Base-by-base conservation (phyloP, 2,329 filamentous ascomycete species). In the Cephalotrichum gorgonifer region DNA sequence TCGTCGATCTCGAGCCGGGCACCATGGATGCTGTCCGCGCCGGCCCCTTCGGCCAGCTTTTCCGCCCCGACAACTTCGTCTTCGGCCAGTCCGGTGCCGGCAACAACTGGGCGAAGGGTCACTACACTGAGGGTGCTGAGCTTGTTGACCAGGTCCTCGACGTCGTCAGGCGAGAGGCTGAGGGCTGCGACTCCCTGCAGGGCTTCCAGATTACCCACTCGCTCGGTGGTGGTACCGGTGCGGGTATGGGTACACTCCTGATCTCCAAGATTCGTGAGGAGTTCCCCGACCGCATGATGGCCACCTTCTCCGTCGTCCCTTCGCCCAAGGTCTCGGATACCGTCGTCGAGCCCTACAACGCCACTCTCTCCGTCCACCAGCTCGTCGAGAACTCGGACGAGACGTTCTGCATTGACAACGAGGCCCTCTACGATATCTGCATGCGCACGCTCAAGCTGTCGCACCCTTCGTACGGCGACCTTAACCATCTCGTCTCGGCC, bases 21-120 rank as follows among this genome's bases (percentile, higher is more conserved):
- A 97, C 93, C 74, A 98, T 97, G 91, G 93, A 98, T 64, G 93
- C 93, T 61, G 91, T 98, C 76, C 91, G 91, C 70, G 88, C 91
- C 62, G 91, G 93, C 72, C 93, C 93, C 59, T 97, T 97, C 70
- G 93, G 93, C 62, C 87, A 96, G 78, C 89, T 98, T 61, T 97
- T 98, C 89, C 90, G 93, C 58, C 93, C 93, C 69, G 93, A 98
- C 79, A 98, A 97, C 86, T 97, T 97, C 75, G 89, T 97, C 68
- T 97, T 97, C 73, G 93, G 93, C 63, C 93, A 97, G 79, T 97
- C 93, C 63, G 91, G 93, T 81, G 93, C 93, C 71, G 93, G 93
- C 76, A 98, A 98, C 88, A 97, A 97, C 85, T 98, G 93, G 93
- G 93, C 93, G 73, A 98, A 97, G 85, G 93, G 93, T 76, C 93